A percentile compares a stretch with the other conserved stretches of the same genome.
Conservation (phyloP, 352 stramenopile species). For the Phytophthora crassamura region DNA sequence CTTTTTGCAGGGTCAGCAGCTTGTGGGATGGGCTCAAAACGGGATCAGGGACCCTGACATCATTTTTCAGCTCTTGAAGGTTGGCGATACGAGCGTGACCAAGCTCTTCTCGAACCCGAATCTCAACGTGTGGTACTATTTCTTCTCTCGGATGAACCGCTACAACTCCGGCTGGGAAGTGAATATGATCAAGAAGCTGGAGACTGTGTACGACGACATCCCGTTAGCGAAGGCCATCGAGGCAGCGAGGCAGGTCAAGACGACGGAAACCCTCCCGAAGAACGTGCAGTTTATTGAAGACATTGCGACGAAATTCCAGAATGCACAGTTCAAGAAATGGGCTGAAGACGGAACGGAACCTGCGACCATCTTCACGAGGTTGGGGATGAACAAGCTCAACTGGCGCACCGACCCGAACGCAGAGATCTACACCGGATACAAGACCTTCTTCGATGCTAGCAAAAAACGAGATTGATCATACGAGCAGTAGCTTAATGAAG, state of each 20-base stretch:
- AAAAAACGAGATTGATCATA: background rate
- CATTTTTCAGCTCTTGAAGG: background rate
- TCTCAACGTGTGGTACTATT: conserved; percentile 2
- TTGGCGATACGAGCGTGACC: background rate
- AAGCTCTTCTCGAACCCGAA: too few species aligned
- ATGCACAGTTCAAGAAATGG: too few species aligned
- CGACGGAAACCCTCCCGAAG: background rate
- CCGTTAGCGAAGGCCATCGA: conserved; percentile 8
- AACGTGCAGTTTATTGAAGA: background rate
- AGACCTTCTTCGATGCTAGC: background rate
- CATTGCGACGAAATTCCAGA: background rate
- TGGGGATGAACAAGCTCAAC: background rate
- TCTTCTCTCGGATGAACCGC: background rate
- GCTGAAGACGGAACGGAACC: background rate
- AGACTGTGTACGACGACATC: conserved; percentile 5
- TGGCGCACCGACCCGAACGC: background rate
- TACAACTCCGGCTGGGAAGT: background rate
- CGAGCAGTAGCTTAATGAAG: too few species aligned
- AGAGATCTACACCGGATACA: background rate
- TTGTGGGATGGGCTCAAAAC: background rate
- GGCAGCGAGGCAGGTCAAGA: conserved; percentile 8
- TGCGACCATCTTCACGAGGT: background rate
- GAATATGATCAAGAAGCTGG: conserved; percentile 1
- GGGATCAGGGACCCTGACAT: background rate
- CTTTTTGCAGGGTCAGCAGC: background rate